phyloP scores from a whole-genome alignment of 768 basidiomycete species.

The Lenzites betulinus region DNA sequence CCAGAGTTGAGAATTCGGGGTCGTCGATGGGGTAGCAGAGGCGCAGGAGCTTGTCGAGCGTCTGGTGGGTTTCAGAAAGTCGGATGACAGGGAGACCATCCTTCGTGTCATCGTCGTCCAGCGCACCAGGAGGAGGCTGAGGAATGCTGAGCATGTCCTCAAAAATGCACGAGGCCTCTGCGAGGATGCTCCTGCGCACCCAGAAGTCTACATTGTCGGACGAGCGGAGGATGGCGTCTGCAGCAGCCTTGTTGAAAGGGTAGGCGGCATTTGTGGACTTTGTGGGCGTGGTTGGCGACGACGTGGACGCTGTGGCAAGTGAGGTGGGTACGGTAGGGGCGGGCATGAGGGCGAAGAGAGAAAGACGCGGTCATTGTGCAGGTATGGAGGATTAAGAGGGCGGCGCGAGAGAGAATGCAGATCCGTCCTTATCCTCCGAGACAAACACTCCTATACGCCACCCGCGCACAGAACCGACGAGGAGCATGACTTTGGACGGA shows the following conservation, averaged over 20 bases:
- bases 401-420: slow-evolving; percentile 14
- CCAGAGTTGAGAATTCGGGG: slow-evolving; percentile 16
- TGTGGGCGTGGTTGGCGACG: background rate
- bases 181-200: slow-evolving; percentile 18
- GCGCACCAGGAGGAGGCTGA: slow-evolving; percentile 12
- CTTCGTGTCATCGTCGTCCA: slow-evolving; percentile 12
- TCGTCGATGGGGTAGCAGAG: slow-evolving; percentile 24
- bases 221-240: slow-evolving; percentile 22
- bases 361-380: background rate
- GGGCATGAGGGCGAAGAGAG: slow-evolving; percentile 2
- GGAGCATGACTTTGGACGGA: background rate
- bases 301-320: background rate
- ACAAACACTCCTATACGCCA: background rate
- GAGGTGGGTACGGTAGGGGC: background rate
- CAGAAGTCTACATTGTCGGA: slow-evolving; percentile 24
- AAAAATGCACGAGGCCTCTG: slow-evolving; percentile 22
- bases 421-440: background rate
- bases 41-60: slow-evolving; percentile 18
- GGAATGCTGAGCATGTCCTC: slow-evolving; percentile 26
- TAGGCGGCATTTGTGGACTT: slow-evolving; percentile 12
- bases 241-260: slow-evolving; percentile 23
- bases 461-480: background rate
- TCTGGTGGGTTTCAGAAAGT: slow-evolving; percentile 19
- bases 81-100: slow-evolving; percentile 19
- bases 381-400: background rate